A percentile compares a stretch with the other conserved stretches of the same genome.
Evolutionary conservation across 768 basidiomycete species (phyloP).

Genomic region (Hirschioporus abietinus): DNA sequence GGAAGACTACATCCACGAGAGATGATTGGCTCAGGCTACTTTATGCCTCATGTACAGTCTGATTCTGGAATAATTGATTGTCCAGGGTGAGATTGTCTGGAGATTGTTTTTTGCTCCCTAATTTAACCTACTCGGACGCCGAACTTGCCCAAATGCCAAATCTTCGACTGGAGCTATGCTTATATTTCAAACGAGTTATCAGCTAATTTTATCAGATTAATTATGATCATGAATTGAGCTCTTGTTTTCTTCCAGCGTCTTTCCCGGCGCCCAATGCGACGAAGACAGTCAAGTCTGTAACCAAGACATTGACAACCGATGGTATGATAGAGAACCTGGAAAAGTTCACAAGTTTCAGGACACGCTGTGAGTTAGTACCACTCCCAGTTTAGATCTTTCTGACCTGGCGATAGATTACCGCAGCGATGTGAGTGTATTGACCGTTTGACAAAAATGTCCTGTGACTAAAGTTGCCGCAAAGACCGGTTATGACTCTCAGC

Average conservation of each 20-base stretch:
- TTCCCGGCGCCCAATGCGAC: conserved; percentile 59
- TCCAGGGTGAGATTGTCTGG: background rate
- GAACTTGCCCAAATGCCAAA: too few species aligned
- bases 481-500: conserved; percentile 73
- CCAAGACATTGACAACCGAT: conserved; percentile 60
- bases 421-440: conserved; percentile 52
- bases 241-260: conserved; percentile 29
- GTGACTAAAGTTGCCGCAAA: conserved; percentile 22
- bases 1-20: too few species aligned
- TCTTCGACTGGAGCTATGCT: background rate
- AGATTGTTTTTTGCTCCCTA: background rate
- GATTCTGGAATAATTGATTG: background rate
- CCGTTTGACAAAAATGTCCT: conserved; percentile 15
- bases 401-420: conserved; percentile 50
- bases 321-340: conserved; percentile 60
- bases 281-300: conserved; percentile 51
- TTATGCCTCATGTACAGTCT: background rate
- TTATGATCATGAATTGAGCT: conserved; percentile 14
- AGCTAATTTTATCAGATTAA: conserved; percentile 6
- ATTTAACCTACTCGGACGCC: background rate
- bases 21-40: background rate
- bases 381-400: conserved; percentile 18
- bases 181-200: background rate
- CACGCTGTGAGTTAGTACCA: conserved; percentile 51
- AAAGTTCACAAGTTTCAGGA: conserved; percentile 67